Conservation (phyloP, 768 basidiomycete genomes). For the Tricholoma furcatifolium region DNA sequence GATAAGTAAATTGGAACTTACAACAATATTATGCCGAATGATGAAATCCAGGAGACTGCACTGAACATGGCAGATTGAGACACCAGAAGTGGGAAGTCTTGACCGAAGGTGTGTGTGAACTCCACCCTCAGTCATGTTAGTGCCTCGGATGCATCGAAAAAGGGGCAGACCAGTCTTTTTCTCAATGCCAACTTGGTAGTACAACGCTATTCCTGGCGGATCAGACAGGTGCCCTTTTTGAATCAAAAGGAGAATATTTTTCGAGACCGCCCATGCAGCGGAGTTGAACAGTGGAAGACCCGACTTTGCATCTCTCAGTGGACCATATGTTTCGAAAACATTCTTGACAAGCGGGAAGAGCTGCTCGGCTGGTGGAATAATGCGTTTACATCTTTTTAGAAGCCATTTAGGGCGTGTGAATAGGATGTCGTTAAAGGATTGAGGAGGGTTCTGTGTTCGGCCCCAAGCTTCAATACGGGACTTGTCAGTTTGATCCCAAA, state of each 20-base stretch:
- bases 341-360: slow-evolving; percentile 24
- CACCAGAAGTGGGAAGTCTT: slow-evolving; percentile 1
- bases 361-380: slow-evolving; percentile 30
- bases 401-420: slow-evolving; percentile 21
- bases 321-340: slow-evolving; percentile 30
- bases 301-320: slow-evolving; percentile 30
- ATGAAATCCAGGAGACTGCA: not conserved
- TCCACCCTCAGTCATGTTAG: not conserved
- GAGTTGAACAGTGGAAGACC: slow-evolving; percentile 27
- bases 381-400: slow-evolving; percentile 20
- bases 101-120: slow-evolving; percentile 1
- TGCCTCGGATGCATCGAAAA: slow-evolving; percentile 2
- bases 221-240: slow-evolving; percentile 27
- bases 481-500: slow-evolving; percentile 22
- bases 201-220: slow-evolving; percentile 27
- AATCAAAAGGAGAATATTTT: slow-evolving; percentile 28
- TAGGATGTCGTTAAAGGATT: slow-evolving; percentile 12
- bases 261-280: slow-evolving; percentile 27
- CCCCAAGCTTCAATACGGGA: slow-evolving; percentile 20
- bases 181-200: slow-evolving; percentile 17
- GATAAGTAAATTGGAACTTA: too few relatives aligned
- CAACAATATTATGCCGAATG: not conserved
- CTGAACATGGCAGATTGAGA: not conserved
- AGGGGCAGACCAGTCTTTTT: slow-evolving; percentile 21
- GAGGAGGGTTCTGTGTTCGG: not conserved